A percentile compares a stretch with the other conserved stretches of the same genome.
phyloP scores from a whole-genome alignment of 2,329 filamentous ascomycete genomes.

The Exophiala aquamarina region DNA sequence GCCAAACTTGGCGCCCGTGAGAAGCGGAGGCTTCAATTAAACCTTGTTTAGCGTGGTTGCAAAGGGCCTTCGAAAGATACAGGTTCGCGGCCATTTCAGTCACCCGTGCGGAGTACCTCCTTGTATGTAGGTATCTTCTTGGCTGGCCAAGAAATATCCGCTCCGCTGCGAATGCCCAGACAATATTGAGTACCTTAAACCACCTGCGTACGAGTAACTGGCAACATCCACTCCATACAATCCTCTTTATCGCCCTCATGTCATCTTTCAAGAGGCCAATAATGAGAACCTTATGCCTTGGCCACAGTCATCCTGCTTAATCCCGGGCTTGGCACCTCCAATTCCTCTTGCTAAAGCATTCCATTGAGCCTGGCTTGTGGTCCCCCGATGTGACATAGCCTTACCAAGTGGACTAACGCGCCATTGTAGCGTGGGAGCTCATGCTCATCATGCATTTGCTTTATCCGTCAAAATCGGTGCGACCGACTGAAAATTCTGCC shows the following conservation, averaged over 20 bases:
- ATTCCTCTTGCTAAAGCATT: background rate
- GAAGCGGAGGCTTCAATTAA: no score
- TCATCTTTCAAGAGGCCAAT: background rate
- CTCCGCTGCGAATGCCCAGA: constrained; percentile 10
- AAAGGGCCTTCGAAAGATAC: no score
- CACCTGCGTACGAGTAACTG: background rate
- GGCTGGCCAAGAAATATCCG: constrained; percentile 10
- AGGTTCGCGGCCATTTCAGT: no score
- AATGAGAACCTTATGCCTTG: constrained; percentile 4
- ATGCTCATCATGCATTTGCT: background rate
- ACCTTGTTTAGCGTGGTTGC: no score
- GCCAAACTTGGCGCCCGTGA: no score
- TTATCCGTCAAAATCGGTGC: background rate
- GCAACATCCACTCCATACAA: background rate
- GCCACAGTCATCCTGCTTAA: constrained; percentile 3
- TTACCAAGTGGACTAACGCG: background rate
- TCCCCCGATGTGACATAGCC: background rate
- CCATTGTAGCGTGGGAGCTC: background rate
- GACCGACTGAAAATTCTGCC: background rate
- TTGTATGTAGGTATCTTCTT: no score
- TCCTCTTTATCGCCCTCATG: background rate
- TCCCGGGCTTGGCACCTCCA: background rate
- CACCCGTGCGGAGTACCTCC: no score
- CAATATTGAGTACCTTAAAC: constrained; percentile 21
- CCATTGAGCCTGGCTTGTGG: background rate